Evolutionary conservation across 1,139 yeast genomes (phyloP).

Genomic region (Saccharomyces hybrid): DNA sequence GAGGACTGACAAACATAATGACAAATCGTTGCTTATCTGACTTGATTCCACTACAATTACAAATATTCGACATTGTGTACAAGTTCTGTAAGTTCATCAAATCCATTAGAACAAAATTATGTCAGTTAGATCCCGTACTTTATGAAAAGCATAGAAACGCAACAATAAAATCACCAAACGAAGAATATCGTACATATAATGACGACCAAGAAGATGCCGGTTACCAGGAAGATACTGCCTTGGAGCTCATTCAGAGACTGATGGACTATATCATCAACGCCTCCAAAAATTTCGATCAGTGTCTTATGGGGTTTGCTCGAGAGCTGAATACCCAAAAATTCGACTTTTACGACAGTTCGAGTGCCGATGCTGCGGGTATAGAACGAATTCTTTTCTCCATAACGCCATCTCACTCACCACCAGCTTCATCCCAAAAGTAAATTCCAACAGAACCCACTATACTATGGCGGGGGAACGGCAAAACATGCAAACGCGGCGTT

Average conservation of each 20-base stretch:
- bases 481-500: background rate
- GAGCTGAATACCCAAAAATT: slow-evolving; percentile 8
- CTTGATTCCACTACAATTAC: slow-evolving; percentile 24
- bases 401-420: slow-evolving; percentile 2
- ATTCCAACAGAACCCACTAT: too few species aligned
- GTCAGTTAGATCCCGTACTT: slow-evolving; percentile 14
- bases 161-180: background rate
- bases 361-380: slow-evolving; percentile 2
- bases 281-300: slow-evolving; percentile 14
- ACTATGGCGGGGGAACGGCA: too few species aligned
- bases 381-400: background rate
- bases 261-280: slow-evolving; percentile 10
- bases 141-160: slow-evolving; percentile 4
- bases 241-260: slow-evolving; percentile 9
- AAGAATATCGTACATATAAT: background rate
- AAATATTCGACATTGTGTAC: slow-evolving; percentile 26
- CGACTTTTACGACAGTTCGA: slow-evolving; percentile 10
- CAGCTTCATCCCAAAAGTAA: slow-evolving; percentile 2
- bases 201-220: background rate
- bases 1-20: slow-evolving; percentile 26
- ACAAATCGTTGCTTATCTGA: slow-evolving; percentile 22
- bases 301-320: slow-evolving; percentile 15
- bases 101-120: slow-evolving; percentile 20
- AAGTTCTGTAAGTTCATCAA: slow-evolving; percentile 28
- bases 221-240: slow-evolving; percentile 16